Evolutionary conservation across 352 stramenopile genomes (phyloP), one percentile per base, ranked within the genome.

Genomic region (Pythium utonaiense): DNA sequence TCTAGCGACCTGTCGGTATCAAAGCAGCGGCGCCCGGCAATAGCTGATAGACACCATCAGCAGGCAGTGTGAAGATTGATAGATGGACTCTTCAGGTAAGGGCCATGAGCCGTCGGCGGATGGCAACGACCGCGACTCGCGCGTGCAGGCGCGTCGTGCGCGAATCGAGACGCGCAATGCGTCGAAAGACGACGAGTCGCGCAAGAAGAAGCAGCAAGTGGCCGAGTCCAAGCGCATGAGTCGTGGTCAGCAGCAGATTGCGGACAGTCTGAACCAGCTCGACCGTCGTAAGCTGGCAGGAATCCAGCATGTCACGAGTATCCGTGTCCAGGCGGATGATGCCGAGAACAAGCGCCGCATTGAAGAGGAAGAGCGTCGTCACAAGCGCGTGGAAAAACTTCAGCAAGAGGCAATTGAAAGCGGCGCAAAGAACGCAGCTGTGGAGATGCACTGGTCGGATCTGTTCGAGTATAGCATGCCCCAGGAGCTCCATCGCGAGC

Each of bases 381-480:
- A 97, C 57, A 71, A 74, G 49, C 86, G 89, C 24, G 80, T 96
- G 16, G 83, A 85, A 62, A 80, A 79, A 49, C 67, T 97, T 16
- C 93, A 98, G 66, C 90, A 98, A 53, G 94, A 98, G 67, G 89
- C 93, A 12, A 81, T 98, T 22, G 73, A 78, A 3, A 96, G 78
- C 25, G 87, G 88, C 13, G 86, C 96, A 42, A 88, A 94, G 54
- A 98, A 98, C 55, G 94, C 90, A 3, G 88, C 88, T 0, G 88
- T 98, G 7, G 94, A 98, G 71, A 97, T 98, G 90, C 79, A 86
- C 14, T 97, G 90, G 89, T 74, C 84, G 0, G 90, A 97, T 55
- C 57, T 97, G 12, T 92, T 96, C 48, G 88, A 98, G 61, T 93
- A 88, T 61, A 97, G 91, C 59, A 96, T 98, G 87, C 86, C 95